These are phyloP conservation scores for Berkeleyomyces rouxiae DNA, from an alignment of 2,329 filamentous ascomycete genomes.

Conservation along the genomic window DNA sequence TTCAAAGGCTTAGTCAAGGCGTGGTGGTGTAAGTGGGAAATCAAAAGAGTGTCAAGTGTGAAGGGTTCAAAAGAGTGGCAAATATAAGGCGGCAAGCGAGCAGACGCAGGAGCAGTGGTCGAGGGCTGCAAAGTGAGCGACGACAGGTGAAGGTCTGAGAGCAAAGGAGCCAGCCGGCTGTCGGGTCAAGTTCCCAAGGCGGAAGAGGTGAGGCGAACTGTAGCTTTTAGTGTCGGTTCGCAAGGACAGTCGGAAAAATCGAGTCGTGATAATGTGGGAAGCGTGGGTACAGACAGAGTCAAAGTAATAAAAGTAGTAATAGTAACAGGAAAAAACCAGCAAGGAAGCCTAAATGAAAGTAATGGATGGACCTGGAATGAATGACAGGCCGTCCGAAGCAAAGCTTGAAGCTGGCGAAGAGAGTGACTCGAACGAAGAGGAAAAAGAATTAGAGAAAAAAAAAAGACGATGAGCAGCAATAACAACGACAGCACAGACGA, in stretches of 20 bases:
- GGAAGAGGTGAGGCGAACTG: not conserved
- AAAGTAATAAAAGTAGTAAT: constrained; percentile 13
- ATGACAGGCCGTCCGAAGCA: constrained; percentile 30
- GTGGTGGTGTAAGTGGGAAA: not conserved
- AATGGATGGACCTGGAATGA: constrained; percentile 19
- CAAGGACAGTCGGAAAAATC: not conserved
- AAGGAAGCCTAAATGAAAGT: constrained; percentile 12
- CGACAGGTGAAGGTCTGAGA: constrained; percentile 13
- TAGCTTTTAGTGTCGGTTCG: constrained; percentile 12
- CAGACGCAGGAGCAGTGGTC: not conserved
- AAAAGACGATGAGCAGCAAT: constrained; percentile 20
- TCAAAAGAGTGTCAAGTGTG: not conserved
- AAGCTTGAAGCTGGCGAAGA: constrained; percentile 27
- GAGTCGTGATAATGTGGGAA: constrained; percentile 9
- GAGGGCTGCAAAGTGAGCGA: not conserved
- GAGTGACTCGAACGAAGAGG: constrained; percentile 35
- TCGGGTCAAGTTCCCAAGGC: not conserved
- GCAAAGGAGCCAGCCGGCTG: not conserved
- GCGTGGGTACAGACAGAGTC: not conserved
- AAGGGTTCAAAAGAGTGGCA: not conserved
- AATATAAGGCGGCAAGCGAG: not conserved
- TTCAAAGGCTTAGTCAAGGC: not conserved
- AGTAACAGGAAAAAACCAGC: constrained; percentile 18
- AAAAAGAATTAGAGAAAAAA: constrained; percentile 19
- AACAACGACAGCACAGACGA: constrained; percentile 21